Conservation (phyloP, 352 stramenopile genomes). For the Pythium chondricola region DNA sequence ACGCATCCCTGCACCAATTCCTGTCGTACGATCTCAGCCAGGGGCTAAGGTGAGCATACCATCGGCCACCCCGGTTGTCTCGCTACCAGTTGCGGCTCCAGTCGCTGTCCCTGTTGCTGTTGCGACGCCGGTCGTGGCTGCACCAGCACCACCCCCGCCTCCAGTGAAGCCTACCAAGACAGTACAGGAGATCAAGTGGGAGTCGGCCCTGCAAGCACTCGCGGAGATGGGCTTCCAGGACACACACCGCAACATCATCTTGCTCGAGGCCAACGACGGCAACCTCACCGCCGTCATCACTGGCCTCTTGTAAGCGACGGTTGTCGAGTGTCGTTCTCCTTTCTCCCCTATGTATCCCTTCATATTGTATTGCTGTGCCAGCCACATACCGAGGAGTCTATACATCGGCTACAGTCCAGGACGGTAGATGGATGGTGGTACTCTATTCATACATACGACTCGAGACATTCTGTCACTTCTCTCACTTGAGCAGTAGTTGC, state of each 20-base stretch:
- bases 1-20: slow-evolving; percentile 9
- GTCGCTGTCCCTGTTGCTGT: neutral
- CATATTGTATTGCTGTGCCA: neutral
- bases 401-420: too few relatives aligned
- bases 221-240: slow-evolving; percentile 72
- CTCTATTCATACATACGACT: slow-evolving; percentile 7
- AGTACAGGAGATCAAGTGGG: slow-evolving; percentile 44
- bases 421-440: too few relatives aligned
- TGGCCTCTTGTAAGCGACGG: slow-evolving; percentile 24
- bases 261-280: slow-evolving; percentile 53
- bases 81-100: neutral
- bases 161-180: slow-evolving; percentile 4
- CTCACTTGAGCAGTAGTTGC: slow-evolving; percentile 2
- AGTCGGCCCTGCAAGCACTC: slow-evolving; percentile 35
- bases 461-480: neutral
- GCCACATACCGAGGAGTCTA: too few relatives aligned
- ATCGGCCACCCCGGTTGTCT: slow-evolving; percentile 6
- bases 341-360: neutral
- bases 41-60: slow-evolving; percentile 8
- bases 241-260: slow-evolving; percentile 37
- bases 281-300: slow-evolving; percentile 66
- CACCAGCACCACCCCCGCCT: neutral
- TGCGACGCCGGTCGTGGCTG: neutral
- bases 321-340: neutral
- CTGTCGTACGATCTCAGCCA: slow-evolving; percentile 9